Conservation (phyloP, 768 basidiomycete genomes). For the Tulasnella sp. region DNA sequence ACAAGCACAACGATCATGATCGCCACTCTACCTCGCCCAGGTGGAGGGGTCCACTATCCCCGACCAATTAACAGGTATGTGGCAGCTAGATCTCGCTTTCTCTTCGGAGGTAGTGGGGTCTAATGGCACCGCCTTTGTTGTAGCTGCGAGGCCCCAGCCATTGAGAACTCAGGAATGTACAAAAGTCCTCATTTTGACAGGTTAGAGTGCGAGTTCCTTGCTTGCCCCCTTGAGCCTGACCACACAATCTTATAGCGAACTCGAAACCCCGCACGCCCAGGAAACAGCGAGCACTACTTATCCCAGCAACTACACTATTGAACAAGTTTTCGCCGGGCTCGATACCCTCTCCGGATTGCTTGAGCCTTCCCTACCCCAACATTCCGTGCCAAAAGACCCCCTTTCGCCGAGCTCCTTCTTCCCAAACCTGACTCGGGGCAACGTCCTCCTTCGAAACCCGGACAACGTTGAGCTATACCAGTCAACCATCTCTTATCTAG, state of each 20-base stretch:
- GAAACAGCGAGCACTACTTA: not conserved
- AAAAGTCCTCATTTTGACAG: not conserved
- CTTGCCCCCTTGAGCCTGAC: not conserved
- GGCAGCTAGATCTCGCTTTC: not conserved
- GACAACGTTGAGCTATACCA: not conserved
- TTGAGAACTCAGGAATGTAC: not conserved
- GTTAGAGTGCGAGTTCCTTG: not conserved
- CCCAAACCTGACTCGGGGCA: not conserved
- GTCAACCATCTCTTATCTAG: not conserved
- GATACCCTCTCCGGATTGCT: not conserved
- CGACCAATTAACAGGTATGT: too few relatives aligned
- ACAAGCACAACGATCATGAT: too few relatives aligned
- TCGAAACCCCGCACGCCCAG: not conserved
- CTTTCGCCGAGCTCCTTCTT: not conserved
- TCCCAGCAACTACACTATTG: not conserved
- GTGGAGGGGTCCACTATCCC: too few relatives aligned
- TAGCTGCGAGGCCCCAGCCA: not conserved
- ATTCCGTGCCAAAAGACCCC: not conserved
- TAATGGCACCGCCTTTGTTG: not conserved
- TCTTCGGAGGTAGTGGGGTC: not conserved
- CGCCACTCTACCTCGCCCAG: too few relatives aligned
- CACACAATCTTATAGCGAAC: not conserved
- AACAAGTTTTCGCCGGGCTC: not conserved
- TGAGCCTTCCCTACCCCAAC: not conserved
- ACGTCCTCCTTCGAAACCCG: not conserved